These are phyloP conservation scores for Verticillium albo-atrum DNA, from an alignment of 2,329 filamentous ascomycete species.

Conservation along the genomic window DNA sequence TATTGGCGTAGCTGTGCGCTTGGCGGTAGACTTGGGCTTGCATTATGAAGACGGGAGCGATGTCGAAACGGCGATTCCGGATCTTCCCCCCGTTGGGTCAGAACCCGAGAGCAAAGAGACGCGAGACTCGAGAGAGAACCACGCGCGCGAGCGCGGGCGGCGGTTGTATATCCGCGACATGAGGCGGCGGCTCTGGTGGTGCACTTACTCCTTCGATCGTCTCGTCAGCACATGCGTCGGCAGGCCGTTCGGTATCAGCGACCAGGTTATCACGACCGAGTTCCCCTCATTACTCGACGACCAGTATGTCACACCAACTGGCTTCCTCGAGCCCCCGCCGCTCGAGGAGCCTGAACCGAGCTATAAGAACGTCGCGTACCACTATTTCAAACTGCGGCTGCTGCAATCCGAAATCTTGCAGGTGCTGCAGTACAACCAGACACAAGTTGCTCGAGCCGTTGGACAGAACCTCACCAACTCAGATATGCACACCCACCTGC, in stretches of 20 bases:
- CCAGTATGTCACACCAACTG: constrained; percentile 75
- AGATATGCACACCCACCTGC: constrained; percentile 72
- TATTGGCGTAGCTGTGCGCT: constrained; percentile 82
- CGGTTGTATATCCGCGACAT: constrained; percentile 84
- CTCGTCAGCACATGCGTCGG: constrained; percentile 93
- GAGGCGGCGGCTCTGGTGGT: constrained; percentile 90
- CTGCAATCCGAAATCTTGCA: constrained; percentile 94
- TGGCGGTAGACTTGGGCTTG: constrained; percentile 86
- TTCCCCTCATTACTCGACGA: constrained; percentile 89
- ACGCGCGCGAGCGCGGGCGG: constrained; percentile 52
- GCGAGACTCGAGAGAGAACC: constrained; percentile 8
- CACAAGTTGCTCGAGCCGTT: constrained; percentile 67
- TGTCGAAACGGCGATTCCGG: constrained; percentile 54
- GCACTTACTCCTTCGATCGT: constrained; percentile 91
- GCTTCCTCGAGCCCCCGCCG: constrained; percentile 59
- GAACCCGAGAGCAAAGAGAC: constrained; percentile 22
- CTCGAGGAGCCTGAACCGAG: constrained; percentile 58
- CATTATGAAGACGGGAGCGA: constrained; percentile 85
- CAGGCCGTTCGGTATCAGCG: constrained; percentile 89
- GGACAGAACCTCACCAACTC: constrained; percentile 62
- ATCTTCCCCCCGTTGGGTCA: constrained; percentile 27
- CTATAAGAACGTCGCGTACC: constrained; percentile 87
- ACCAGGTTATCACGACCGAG: constrained; percentile 92
- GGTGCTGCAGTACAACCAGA: constrained; percentile 88
- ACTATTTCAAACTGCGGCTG: constrained; percentile 85